A percentile compares a stretch with the other conserved stretches of the same genome.
Conservation (phyloP, 75 land plant species). For the Selaginella moellendorffii region DNA sequence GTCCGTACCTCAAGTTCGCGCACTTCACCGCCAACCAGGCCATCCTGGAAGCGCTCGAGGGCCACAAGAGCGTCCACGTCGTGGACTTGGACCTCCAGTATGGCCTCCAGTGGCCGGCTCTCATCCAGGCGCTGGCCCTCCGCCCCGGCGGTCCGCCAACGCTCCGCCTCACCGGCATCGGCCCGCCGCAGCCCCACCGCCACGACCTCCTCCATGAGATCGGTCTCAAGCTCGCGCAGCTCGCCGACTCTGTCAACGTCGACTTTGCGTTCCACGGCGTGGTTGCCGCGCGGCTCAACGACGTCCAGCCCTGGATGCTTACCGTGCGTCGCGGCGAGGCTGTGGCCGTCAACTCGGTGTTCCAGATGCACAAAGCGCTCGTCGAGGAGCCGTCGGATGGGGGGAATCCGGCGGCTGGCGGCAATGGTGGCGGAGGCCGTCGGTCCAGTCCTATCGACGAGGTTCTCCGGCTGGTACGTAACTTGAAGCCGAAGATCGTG, state of each 20-base stretch:
- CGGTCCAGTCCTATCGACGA: constrained; percentile 34
- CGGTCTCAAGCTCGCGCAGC: constrained; percentile 43
- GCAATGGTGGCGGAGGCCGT: no score
- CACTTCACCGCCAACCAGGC: constrained; percentile 96
- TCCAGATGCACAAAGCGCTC: constrained; percentile 61
- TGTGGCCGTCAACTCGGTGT: constrained; percentile 64
- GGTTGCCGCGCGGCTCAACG: constrained; percentile 43
- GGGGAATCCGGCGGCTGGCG: constrained; percentile 21
- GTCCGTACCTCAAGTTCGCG: constrained; percentile 88
- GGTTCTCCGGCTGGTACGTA: constrained; percentile 36
- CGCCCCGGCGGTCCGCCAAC: constrained; percentile 69
- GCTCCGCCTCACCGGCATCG: constrained; percentile 71
- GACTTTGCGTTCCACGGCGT: constrained; percentile 70
- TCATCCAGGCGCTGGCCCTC: constrained; percentile 74
- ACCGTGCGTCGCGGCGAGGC: constrained; percentile 34
- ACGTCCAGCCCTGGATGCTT: constrained; percentile 62
- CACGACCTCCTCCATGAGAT: constrained; percentile 42
- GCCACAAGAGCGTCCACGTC: constrained; percentile 53
- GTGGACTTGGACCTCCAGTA: constrained; percentile 66
- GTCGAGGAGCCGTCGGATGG: constrained; percentile 7
- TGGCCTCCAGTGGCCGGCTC: constrained; percentile 86
- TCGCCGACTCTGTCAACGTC: constrained; percentile 52
- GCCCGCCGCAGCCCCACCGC: constrained; percentile 47
- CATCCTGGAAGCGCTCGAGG: constrained; percentile 70
- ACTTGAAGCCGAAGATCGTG: constrained; percentile 49